A percentile compares a stretch with the other conserved stretches of the same genome.
phyloP scores from a whole-genome alignment of 768 basidiomycete genomes.

The Erythrobasidium yunnanense region DNA sequence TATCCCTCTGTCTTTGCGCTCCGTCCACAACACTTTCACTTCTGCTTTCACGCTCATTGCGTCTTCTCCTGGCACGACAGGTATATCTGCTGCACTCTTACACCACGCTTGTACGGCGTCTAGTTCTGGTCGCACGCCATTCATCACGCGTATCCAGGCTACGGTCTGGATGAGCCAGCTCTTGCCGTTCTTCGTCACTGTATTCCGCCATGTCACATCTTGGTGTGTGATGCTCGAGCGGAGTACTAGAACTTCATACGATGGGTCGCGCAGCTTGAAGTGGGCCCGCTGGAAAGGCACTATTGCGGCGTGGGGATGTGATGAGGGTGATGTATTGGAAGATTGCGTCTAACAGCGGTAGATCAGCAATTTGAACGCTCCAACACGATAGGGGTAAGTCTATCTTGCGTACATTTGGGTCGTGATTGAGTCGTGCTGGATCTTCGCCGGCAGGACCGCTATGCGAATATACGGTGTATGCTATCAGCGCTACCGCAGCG shows the following conservation, averaged over 20 bases:
- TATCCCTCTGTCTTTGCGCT: conserved; percentile 14
- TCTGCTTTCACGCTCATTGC: not conserved
- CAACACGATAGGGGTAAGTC: not conserved
- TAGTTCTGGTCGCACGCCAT: conserved; percentile 1
- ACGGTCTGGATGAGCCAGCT: conserved; percentile 8
- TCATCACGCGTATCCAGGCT: conserved; percentile 12
- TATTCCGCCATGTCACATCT: conserved; percentile 5
- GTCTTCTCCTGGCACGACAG: not conserved
- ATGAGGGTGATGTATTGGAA: not conserved
- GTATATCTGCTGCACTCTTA: too few species aligned
- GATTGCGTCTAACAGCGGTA: not conserved
- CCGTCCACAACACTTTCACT: conserved; percentile 16
- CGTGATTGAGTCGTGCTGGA: not conserved
- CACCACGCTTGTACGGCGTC: conserved; percentile 3
- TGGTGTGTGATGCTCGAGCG: conserved; percentile 1
- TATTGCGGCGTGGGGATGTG: not conserved
- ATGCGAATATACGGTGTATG: too few species aligned
- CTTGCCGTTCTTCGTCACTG: not conserved
- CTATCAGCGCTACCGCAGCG: too few species aligned
- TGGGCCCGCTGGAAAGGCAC: not conserved
- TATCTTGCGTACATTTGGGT: not conserved
- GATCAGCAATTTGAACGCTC: not conserved
- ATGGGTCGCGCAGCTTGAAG: conserved; percentile 1
- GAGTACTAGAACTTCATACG: conserved; percentile 14
- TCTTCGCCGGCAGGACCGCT: not conserved